Base-by-base conservation (phyloP, 176 grass and related monocot genomes). In the Oryza brachyantha region DNA sequence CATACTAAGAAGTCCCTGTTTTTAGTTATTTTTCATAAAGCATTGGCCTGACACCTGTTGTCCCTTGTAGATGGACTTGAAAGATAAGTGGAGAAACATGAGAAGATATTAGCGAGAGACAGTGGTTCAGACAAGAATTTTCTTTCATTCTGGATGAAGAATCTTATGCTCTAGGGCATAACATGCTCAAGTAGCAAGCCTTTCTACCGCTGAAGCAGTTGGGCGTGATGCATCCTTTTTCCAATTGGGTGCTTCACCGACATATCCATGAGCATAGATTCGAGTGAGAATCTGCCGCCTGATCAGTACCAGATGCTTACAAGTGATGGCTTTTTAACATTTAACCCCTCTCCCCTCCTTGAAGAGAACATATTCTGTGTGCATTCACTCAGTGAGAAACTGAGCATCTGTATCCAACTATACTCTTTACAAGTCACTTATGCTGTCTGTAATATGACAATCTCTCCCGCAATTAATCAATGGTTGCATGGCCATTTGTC, bases 51-150 rank as follows among this genome's bases (percentile, higher is more conserved):
- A 29, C 29, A 8, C 21, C 28, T 68, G 16, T 31, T 36, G 29
- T 22, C 39, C 70, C 32, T 27, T 41, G 68, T 62, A 97, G 93
- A 77, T 73, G 63, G 93, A 97, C 62, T 76, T 97, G 79, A 97
- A 97, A 81, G 93, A 97, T 64, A 97, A 97, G 36, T 97, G 93
- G 93, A 89, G 93, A 72, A 97, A 97, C 62, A 93, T 97, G 90
- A 90, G 34, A 29, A 83, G 83, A 25, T 75, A 83, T 41, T 24
- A 61, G 65, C 78, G 71, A 36, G n/a, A 12, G n/a, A n/a, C 10
- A 29, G 29, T 29, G 11, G 59, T 61, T 13, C 57, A 24, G 5
- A 69, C 27, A 4, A 8, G 36, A 9, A 17, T 35, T 27, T 13
- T 43, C 13, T 11, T n/a, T 9, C n/a, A 28, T 22, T 64, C 7